These are phyloP conservation scores for Saturnispora serradocipensis DNA, from an alignment of 805 yeast genomes.

Conservation along the genomic window DNA sequence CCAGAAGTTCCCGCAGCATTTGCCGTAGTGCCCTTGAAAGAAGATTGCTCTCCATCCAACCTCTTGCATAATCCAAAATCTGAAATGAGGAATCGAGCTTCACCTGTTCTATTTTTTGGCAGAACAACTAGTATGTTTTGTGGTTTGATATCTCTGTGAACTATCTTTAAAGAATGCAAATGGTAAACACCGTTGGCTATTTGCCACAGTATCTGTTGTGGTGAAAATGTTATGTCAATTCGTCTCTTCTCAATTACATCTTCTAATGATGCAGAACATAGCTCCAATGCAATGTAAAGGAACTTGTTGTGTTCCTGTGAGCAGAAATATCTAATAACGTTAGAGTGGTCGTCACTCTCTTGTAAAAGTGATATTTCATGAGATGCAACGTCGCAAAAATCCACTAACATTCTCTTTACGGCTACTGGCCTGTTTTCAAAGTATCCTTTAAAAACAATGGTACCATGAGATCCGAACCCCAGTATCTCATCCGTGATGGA, in stretches of 20 bases:
- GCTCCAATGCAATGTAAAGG: slow-evolving; percentile 84
- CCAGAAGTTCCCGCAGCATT: slow-evolving; percentile 96
- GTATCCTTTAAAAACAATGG: slow-evolving; percentile 83
- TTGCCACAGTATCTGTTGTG: slow-evolving; percentile 55
- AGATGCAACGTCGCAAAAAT: slow-evolving; percentile 87
- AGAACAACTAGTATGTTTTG: slow-evolving; percentile 84
- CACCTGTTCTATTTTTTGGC: slow-evolving; percentile 34
- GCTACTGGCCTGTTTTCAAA: slow-evolving; percentile 95
- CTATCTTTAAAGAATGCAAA: slow-evolving; percentile 81
- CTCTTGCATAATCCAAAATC: slow-evolving; percentile 95
- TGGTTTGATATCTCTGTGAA: slow-evolving; percentile 91
- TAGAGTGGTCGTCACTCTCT: slow-evolving; percentile 95
- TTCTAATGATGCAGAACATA: slow-evolving; percentile 83
- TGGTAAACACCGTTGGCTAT: slow-evolving; percentile 79
- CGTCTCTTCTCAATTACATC: slow-evolving; percentile 60
- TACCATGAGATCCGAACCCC: slow-evolving; percentile 96
- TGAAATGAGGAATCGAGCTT: slow-evolving; percentile 67
- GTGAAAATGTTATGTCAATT: slow-evolving; percentile 31
- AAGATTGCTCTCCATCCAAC: slow-evolving; percentile 84
- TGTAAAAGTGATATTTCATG: slow-evolving; percentile 82
- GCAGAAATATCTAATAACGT: slow-evolving; percentile 86
- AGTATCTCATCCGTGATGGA: slow-evolving; percentile 63
- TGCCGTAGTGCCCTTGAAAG: slow-evolving; percentile 85
- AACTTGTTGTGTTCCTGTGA: slow-evolving; percentile 86
- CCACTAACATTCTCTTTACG: slow-evolving; percentile 85